phyloP scores from a whole-genome alignment of 257 asterid species.

The Phtheirospermum japonicum region DNA sequence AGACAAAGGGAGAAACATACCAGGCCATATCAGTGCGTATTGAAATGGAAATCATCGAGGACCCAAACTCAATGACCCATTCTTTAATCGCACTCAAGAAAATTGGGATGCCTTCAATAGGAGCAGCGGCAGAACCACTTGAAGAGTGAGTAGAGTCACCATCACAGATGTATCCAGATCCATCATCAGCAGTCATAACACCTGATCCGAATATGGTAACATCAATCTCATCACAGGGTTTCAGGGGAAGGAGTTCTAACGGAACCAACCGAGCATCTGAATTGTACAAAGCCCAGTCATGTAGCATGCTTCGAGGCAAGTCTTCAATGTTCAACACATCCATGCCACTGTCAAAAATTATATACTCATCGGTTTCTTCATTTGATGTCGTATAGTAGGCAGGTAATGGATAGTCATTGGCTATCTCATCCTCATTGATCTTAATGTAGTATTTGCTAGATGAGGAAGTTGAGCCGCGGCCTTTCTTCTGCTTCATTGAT shows the following conservation, averaged over 20 bases:
- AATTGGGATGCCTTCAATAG: constrained; percentile 72
- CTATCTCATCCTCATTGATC: constrained; percentile 96
- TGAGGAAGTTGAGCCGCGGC: constrained; percentile 44
- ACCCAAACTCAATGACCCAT: constrained; percentile 93
- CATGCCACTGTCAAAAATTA: constrained; percentile 64
- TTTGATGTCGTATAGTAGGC: constrained; percentile 70
- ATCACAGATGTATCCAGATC: constrained; percentile 77
- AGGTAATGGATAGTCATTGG: constrained; percentile 90
- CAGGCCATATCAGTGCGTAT: constrained; percentile 93
- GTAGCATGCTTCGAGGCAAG: constrained; percentile 79
- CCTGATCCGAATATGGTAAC: constrained; percentile 92
- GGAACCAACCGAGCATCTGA: constrained; percentile 87
- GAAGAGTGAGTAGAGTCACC: constrained; percentile 59
- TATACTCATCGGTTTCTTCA: constrained; percentile 84
- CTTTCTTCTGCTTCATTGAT: constrained; percentile 70
- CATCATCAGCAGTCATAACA: constrained; percentile 78
- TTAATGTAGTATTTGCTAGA: constrained; percentile 72
- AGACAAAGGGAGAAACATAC: constrained; percentile 38
- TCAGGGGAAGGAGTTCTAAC: constrained; percentile 87
- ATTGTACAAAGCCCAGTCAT: constrained; percentile 92
- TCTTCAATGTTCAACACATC: constrained; percentile 55
- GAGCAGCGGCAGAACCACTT: constrained; percentile 47
- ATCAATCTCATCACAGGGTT: constrained; percentile 88
- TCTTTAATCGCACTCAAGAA: constrained; percentile 89
- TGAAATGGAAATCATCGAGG: constrained; percentile 73